phyloP scores from a whole-genome alignment of 108 stramenopile species.

The Stephanodiscus minutulus region DNA sequence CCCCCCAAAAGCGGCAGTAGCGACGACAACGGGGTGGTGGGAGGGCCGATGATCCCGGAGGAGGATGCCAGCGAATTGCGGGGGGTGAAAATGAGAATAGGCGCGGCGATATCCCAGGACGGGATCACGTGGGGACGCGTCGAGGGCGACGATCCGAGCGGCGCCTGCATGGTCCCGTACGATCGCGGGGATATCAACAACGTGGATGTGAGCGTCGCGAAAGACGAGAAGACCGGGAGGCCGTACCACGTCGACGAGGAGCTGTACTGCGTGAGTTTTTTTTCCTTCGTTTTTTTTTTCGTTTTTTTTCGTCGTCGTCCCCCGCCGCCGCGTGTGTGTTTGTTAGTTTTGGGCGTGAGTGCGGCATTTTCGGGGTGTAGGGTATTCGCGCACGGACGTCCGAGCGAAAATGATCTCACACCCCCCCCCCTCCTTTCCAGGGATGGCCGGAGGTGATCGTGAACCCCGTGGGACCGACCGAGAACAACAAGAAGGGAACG shows the following conservation, averaged over 20 bases:
- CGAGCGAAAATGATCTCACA: not conserved
- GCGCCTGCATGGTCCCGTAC: slow-evolving; percentile 75
- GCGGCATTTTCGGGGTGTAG: too few relatives aligned
- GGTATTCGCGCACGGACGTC: too few relatives aligned
- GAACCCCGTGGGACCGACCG: slow-evolving; percentile 40
- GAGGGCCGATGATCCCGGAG: too few relatives aligned
- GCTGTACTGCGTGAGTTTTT: slow-evolving; percentile 63
- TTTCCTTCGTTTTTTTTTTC: too few relatives aligned
- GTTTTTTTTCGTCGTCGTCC: too few relatives aligned
- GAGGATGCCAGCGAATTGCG: slow-evolving; percentile 4
- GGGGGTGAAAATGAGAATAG: slow-evolving; percentile 91
- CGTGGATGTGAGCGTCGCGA: slow-evolving; percentile 36
- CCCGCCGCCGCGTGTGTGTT: too few relatives aligned
- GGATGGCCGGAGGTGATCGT: slow-evolving; percentile 92
- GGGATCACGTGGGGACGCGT: slow-evolving; percentile 86
- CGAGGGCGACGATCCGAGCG: slow-evolving; percentile 83
- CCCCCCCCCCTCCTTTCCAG: not conserved
- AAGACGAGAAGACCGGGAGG: slow-evolving; percentile 48
- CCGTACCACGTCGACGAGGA: slow-evolving; percentile 66
- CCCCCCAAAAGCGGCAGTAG: slow-evolving; percentile 28
- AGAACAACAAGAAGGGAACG: slow-evolving; percentile 22
- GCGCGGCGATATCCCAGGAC: slow-evolving; percentile 91
- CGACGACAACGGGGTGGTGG: slow-evolving; percentile 4
- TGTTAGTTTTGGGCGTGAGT: too few relatives aligned
- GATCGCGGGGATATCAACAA: slow-evolving; percentile 55